Base-by-base conservation (phyloP, 352 stramenopile genomes). In the Globisporangium parvum region DNA sequence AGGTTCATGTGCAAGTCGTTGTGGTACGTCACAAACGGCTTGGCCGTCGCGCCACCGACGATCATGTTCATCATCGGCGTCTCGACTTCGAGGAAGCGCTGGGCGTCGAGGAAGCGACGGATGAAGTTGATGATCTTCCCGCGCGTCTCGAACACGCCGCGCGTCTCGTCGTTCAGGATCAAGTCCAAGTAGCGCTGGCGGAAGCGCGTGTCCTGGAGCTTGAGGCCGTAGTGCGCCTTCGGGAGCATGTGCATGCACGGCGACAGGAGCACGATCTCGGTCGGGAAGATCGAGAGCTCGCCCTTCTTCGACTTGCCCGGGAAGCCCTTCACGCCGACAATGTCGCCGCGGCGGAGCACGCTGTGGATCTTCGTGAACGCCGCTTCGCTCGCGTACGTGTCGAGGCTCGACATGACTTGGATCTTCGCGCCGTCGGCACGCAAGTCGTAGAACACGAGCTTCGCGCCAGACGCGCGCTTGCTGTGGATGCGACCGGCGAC, bases 381-480 rank as follows among this genome's bases (percentile, higher is more conserved):
- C 42, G 81, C 74, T 15, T 59, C 62, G 47, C 57, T 75, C 49
- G 78, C 77, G 59, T 89, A 90, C n/a, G 60, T 75, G 42, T 83
- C 79, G 37, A 86, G 46, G 60, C 78, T 93, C 46, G 83, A 94
- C 97, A 99, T 99, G 61, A 99, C 83, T 80, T 99, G 97, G 44
- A 99, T 74, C 70, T 97, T 97, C 45, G 77, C 77, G 58, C 95
- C 94, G 59, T 98, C 95, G 2, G 86, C 95, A 45, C 95, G 87
- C 44, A 99, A 59, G 74, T 98, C 96, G 72, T 99, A 99, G 73
- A 99, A 99, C 52, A 98, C 88, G 28, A 99, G 79, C 76, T 99
- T 97, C 49, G 77, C 95, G 51, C 96, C 96, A 48, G 97, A 97
- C 52, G 83, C 78, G 62, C 96, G 90, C 74, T 99, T 98, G 61